Percentiles rank a stretch among this genome's conserved stretches.
Conservation (phyloP, 495 filamentous ascomycete species). For the Hyaloscypha finlandica region DNA sequence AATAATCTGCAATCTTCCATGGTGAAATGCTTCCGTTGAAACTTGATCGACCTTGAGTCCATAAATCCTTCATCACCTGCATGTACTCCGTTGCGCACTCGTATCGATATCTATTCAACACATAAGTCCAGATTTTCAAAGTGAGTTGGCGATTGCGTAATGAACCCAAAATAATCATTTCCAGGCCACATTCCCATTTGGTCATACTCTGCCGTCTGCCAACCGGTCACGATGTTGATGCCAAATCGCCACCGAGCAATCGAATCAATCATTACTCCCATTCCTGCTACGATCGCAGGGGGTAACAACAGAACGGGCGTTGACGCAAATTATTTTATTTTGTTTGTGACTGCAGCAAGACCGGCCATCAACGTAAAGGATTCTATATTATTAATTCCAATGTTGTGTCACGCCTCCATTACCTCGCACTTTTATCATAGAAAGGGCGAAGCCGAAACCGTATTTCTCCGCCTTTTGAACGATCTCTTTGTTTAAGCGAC, state of each 20-base stretch:
- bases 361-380: too few species aligned
- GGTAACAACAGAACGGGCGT: too few species aligned
- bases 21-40: slow-evolving; percentile 37
- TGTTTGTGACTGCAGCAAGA: too few species aligned
- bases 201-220: slow-evolving; percentile 36
- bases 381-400: too few species aligned
- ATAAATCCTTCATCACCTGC: slow-evolving; percentile 37
- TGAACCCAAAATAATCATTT: slow-evolving; percentile 36
- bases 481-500: slow-evolving; percentile 33
- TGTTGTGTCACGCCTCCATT: slow-evolving; percentile 32
- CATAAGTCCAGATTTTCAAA: too few species aligned
- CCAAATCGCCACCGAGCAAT: slow-evolving; percentile 35
- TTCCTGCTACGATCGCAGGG: too few species aligned
- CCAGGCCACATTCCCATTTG: slow-evolving; percentile 39
- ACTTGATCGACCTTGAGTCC: slow-evolving; percentile 32
- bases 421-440: slow-evolving; percentile 38
- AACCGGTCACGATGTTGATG: slow-evolving; percentile 39
- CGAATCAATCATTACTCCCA: too few species aligned
- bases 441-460: slow-evolving; percentile 36
- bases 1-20: slow-evolving; percentile 38
- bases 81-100: slow-evolving; percentile 39
- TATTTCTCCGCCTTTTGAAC: slow-evolving; percentile 36
- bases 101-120: slow-evolving; percentile 26
- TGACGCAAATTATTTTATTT: too few species aligned
- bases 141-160: too few species aligned